Base-by-base conservation (phyloP, 2,329 filamentous ascomycete genomes). In the Fusarium equiseti region DNA sequence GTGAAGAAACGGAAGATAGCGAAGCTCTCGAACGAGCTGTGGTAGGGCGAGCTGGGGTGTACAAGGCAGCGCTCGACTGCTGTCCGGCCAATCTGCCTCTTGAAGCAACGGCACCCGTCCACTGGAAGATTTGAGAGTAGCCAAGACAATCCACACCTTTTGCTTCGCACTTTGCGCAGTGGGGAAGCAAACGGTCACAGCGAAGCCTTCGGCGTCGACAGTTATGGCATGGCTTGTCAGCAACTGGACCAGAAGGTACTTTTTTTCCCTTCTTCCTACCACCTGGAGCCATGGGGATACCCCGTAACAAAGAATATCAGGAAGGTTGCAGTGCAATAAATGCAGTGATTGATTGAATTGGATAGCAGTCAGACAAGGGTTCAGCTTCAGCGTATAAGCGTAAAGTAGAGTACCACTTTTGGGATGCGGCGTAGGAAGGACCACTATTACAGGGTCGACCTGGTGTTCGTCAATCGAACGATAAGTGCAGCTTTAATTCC, bases 191-290 rank as follows among this genome's bases (percentile, higher is more conserved):
- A 53, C 83, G 81, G 73, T 88, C 86, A 77, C 86, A 88, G 69
- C 84, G 84, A 76, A 86, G 83, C 59, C 86, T 82, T 66, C 82
- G 82, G 57, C 84, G 84, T 54, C 85, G 83, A 76, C 86, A 88
- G 78, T 86, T 87, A 79, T 88, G 86, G 74, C 86, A 88, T 45
- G 79, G 75, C 70, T 81, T 81, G 53, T 75, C 70, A 40, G 77
- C 75, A 59, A 72, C 69, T n/a, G 69, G 65, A 16, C 69, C 69
- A 58, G 75, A 70, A 53, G 65, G 71, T 63, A 72, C 52, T 72
- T 73, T 64, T 77, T 77, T 68, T 66, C 65, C 58, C 56, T 73
- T 73, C 48, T 65, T 73, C 29, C 55, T 74, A 61, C 65, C 43
- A 15, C 68, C 50, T 60, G 76, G 70, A 65, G 73, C 73, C 74